These are phyloP conservation scores for Sphaerostilbella broomeana DNA, from an alignment of 2,329 filamentous ascomycete species.

Conservation along the genomic window DNA sequence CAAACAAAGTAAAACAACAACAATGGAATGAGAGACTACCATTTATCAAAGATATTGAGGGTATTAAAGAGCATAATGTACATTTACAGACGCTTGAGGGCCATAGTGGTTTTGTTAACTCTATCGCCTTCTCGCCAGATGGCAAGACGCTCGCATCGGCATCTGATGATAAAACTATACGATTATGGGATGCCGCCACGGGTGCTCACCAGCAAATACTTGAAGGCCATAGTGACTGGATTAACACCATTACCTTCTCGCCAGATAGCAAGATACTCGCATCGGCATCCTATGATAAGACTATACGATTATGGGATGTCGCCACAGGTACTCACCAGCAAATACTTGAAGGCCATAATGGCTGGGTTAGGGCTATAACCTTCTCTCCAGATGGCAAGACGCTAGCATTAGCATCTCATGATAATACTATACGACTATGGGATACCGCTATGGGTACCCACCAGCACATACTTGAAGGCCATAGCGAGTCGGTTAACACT, in stretches of 20 bases:
- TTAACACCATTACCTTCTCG: conserved; percentile 16
- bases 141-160: conserved; percentile 16
- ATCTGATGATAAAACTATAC: conserved; percentile 14
- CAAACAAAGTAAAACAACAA: conserved; percentile 17
- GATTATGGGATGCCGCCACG: conserved; percentile 15
- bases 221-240: conserved; percentile 13
- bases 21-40: conserved; percentile 15
- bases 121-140: conserved; percentile 18
- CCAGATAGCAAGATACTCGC: conserved; percentile 15
- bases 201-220: conserved; percentile 15
- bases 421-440: conserved; percentile 7
- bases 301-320: conserved; percentile 16
- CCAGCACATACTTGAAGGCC: neutral
- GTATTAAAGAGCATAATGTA: neutral
- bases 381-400: conserved; percentile 1
- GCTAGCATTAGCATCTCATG: neutral
- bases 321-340: neutral
- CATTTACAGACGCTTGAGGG: conserved; percentile 17
- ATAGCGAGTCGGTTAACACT: neutral
- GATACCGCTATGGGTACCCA: neutral
- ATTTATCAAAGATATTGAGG: conserved; percentile 13
- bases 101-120: conserved; percentile 10
- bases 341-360: conserved; percentile 1
- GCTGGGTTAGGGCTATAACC: neutral
- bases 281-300: conserved; percentile 12